Evolutionary conservation across 164 flowering plant species (phyloP), one percentile per base, ranked within the genome.

Genomic region (Sedum album): DNA sequence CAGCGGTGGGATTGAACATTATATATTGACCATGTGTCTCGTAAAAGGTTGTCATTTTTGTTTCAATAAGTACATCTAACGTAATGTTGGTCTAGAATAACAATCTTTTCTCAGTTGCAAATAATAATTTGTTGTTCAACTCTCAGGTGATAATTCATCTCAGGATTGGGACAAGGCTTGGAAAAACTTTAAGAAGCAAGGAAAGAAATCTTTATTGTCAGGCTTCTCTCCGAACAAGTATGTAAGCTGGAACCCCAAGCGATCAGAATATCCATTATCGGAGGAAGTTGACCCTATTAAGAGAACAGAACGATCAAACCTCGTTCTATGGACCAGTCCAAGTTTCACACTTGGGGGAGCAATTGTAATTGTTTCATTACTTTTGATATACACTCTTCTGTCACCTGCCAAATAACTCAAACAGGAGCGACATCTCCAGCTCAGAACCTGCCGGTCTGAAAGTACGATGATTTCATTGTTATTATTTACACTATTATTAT

Each of bases 91-190:
- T n/a, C n/a, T n/a, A n/a, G n/a, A n/a, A n/a, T 6, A 51, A 21
- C 28, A 51, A 0, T 9, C 28, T 51, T 2, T n/a, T 5, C 28
- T 51, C 11, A 6, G 57, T 51, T 51, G n/a, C 17, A 51, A 6
- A 21, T 51, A n/a, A 51, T n/a, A n/a, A 51, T 62, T 31, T 61
- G 13, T n/a, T 31, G 42, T 65, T 4, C 39, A 36, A 65, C 66
- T 71, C 57, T 64, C 74, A 85, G 98, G 86, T 65, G 87, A 87
- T 44, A 82, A 80, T 66, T 81, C 51, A 73, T 78, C 93, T 20
- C 85, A 83, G 35, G 98, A 93, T 75, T 93, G 98, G 98, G 97
- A 93, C 81, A 93, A 86, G 76, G 97, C 97, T 2, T 93, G 98
- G 98, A 73, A 87, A 39, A 86, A 76, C 73, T 91, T 86, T 82